Percentiles rank a stretch among this genome's conserved stretches.
Conservation (phyloP, 2,329 filamentous ascomycete genomes). For the Aaosphaeria arxii region DNA sequence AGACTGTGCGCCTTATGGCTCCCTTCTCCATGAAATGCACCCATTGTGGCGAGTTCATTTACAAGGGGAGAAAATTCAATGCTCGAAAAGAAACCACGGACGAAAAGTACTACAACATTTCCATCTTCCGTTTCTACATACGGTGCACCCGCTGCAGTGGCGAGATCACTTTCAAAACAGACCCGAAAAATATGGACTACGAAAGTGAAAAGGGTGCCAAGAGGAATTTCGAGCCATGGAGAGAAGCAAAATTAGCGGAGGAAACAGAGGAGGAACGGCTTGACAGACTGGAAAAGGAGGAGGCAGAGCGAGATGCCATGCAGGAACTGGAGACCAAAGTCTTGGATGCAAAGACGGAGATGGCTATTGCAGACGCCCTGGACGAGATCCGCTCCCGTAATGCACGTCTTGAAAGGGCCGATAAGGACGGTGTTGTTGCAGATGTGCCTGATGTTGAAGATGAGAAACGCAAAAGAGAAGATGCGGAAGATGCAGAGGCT, state of each 20-base stretch:
- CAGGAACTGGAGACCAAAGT: conserved; percentile 93
- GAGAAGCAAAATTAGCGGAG: conserved; percentile 61
- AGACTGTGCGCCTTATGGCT: conserved; percentile 87
- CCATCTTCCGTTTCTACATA: conserved; percentile 85
- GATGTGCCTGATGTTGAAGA: conserved; percentile 55
- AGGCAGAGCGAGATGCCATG: conserved; percentile 86
- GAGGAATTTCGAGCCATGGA: conserved; percentile 91
- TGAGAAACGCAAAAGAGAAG: conserved; percentile 62
- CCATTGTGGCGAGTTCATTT: conserved; percentile 75
- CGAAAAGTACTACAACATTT: conserved; percentile 83
- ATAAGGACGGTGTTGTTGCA: conserved; percentile 58
- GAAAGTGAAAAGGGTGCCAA: conserved; percentile 77
- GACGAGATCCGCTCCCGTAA: conserved; percentile 94
- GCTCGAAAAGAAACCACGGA: conserved; percentile 89
- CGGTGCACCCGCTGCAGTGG: conserved; percentile 80
- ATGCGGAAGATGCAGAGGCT: conserved; percentile 79
- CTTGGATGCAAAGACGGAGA: conserved; percentile 86
- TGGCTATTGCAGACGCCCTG: conserved; percentile 92
- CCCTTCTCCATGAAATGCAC: conserved; percentile 79
- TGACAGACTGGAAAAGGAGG: conserved; percentile 77
- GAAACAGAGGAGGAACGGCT: conserved; percentile 87
- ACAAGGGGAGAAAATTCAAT: conserved; percentile 94
- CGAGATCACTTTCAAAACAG: conserved; percentile 91
- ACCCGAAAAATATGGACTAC: conserved; percentile 95
- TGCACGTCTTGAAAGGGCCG: conserved; percentile 76